Evolutionary conservation across 768 basidiomycete genomes (phyloP).

Genomic region (Hypsizygus marmoreus): DNA sequence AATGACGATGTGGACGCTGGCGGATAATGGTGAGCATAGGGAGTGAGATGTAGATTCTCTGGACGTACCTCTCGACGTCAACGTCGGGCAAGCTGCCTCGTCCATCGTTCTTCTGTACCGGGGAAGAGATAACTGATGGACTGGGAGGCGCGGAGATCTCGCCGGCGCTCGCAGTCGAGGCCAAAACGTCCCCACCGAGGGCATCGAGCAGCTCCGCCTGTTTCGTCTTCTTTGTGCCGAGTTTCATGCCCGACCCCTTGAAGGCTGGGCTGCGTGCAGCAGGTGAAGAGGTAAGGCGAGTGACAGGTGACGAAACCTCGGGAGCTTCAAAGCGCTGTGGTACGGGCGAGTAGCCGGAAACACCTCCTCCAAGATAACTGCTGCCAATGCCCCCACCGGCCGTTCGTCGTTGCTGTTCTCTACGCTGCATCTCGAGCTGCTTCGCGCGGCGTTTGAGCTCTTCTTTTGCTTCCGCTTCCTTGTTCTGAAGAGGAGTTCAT

Average conservation of each 20-base stretch:
- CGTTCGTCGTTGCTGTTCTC: slow-evolving; percentile 86
- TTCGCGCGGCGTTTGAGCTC: slow-evolving; percentile 97
- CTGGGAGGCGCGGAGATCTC: slow-evolving; percentile 52
- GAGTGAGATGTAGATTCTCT: not conserved
- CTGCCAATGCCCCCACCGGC: slow-evolving; percentile 50
- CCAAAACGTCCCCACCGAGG: slow-evolving; percentile 74
- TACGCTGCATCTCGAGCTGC: slow-evolving; percentile 95
- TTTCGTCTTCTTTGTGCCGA: slow-evolving; percentile 89
- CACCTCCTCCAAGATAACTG: slow-evolving; percentile 67
- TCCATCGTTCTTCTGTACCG: slow-evolving; percentile 46
- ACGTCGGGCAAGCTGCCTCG: slow-evolving; percentile 76
- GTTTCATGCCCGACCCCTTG: slow-evolving; percentile 95
- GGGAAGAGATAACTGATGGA: slow-evolving; percentile 45
- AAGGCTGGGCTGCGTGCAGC: slow-evolving; percentile 74
- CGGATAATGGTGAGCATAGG: slow-evolving; percentile 1
- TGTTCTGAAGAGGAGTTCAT: slow-evolving; percentile 67
- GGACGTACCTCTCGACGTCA: slow-evolving; percentile 67
- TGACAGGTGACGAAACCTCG: slow-evolving; percentile 43
- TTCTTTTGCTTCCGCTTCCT: slow-evolving; percentile 99
- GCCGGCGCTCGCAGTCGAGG: slow-evolving; percentile 42
- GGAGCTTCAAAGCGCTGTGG: slow-evolving; percentile 69
- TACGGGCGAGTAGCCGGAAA: slow-evolving; percentile 70
- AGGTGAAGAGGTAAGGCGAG: slow-evolving; percentile 43
- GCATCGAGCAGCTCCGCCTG: slow-evolving; percentile 88
- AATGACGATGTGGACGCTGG: slow-evolving; percentile 83